Base-by-base conservation (phyloP, 768 basidiomycete genomes). In the Rhodosporidiobolus sp. region DNA sequence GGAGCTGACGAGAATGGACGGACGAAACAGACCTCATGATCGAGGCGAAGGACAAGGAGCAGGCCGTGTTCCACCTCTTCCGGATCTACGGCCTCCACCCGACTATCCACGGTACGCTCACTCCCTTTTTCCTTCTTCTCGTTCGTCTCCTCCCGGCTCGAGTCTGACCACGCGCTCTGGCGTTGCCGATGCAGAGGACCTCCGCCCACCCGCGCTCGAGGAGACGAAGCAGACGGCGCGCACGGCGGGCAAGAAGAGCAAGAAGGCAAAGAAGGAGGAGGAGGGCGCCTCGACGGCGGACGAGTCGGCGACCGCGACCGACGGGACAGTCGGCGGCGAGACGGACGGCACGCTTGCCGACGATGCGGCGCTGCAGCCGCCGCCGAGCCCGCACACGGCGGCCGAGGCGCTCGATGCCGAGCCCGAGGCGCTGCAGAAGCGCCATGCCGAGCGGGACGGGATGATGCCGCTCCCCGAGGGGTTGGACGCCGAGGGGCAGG, bases 21-120 rank as follows among this genome's bases (percentile, higher is more conserved):
- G 2, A 49, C 63, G 35, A 43, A 49, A 48, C 65, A 65, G 72
- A 78, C 34, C 62, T 79, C 43, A 78, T 78, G 78, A 77, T 78
- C 46, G 76, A 81, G 84, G 91, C 91, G 5, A 92, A 93, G 80
- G 91, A 90, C 80, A 91, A 94, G 82, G 94, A 95, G 80, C 94
- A 94, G 79, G 94, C 93, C 3, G 93, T 96, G 10, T 85, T 96
- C 67, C 87, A 94, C 72, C 78, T 95, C 56, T 88, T 91, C 79
- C 80, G 92, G 69, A 88, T 90, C 43, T 95, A 96, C 77, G 84
- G 83, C 57, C 80, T 94, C 8, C 82, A 87, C 54, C 85, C 87
- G 24, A 88, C 91, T 32, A 86, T 84, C 16, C 81, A 87, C 72
- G 87, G 70, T 73, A 30, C 55, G 75, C 55, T 46, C 20, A 0